Percentiles rank a stretch among this genome's conserved stretches.
phyloP scores from a whole-genome alignment of 2,329 filamentous ascomycete species.

The Cladosporium sp. region DNA sequence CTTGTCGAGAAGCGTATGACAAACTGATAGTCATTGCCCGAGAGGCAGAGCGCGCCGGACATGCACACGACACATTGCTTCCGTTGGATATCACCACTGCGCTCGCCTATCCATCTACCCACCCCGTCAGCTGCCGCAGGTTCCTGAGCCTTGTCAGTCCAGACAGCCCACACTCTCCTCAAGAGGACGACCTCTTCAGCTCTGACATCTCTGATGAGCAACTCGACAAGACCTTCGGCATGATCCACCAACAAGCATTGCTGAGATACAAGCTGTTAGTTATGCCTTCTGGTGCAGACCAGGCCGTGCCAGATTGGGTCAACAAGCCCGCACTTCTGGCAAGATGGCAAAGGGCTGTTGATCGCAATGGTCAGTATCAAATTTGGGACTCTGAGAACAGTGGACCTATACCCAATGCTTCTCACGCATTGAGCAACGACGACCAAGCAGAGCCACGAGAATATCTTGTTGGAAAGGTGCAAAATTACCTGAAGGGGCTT shows the following conservation, averaged over 20 bases:
- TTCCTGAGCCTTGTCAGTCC: constrained; percentile 57
- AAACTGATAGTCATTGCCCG: constrained; percentile 27
- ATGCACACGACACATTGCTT: constrained; percentile 28
- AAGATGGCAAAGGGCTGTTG: constrained; percentile 51
- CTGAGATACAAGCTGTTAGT: constrained; percentile 52
- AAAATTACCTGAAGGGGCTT: constrained; percentile 15
- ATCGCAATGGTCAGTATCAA: constrained; percentile 34
- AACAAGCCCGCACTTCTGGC: constrained; percentile 56
- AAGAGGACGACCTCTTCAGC: constrained; percentile 83
- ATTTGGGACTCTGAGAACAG: constrained; percentile 48
- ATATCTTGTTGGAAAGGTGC: constrained; percentile 19
- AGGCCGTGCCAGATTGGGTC: constrained; percentile 56
- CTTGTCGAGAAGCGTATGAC: constrained; percentile 45
- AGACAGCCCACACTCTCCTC: constrained; percentile 52
- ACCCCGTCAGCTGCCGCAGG: constrained; percentile 51
- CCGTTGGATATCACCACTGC: constrained; percentile 45
- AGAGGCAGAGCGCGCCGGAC: constrained; percentile 18
- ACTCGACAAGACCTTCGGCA: constrained; percentile 62
- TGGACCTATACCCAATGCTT: constrained; percentile 45
- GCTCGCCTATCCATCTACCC: constrained; percentile 34
- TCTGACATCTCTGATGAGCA: constrained; percentile 61
- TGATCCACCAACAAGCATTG: constrained; percentile 47
- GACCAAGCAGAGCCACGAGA: constrained; percentile 41
- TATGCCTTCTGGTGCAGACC: constrained; percentile 63
- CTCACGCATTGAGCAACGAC: constrained; percentile 47